Base-by-base conservation (phyloP, 768 basidiomycete species). In the Pleurotus pulmonarius region DNA sequence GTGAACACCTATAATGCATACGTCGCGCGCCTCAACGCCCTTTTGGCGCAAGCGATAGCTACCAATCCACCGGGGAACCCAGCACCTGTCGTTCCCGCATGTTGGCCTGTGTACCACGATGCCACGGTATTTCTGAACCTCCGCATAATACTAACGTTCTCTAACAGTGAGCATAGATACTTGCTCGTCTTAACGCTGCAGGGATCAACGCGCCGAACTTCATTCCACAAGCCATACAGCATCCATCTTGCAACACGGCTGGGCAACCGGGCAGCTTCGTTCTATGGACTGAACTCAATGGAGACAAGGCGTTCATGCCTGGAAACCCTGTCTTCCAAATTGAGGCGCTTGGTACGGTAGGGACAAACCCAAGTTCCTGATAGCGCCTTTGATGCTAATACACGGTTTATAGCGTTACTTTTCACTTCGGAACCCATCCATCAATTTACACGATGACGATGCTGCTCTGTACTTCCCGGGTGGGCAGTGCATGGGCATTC, bases 21-120 rank as follows among this genome's bases (percentile, higher is more conserved):
- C 26, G n/a, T 20, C 6, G 20, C 11, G 13, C 48, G 34, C 8
- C 20, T 49, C 25, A 49, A 49, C 34, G 48, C 13, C 13, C 15
- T 49, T n/a, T 15, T 49, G 48, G 20, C 20, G n/a, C 20, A 49
- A 2, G 20, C n/a, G 4, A 25, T 26, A 4, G 26, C 26, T n/a
- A 49, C 20, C 22, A 49, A 49, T 20, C 48, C 48, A 15, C 48
- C 48, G 13, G 48, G 48, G 5, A 49, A 49, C 26, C 48, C 48
- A 9, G 15, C 26, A 1, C 48, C 48, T 5, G 26, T 26, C n/a
- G 48, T 49, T 1, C 48, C 48, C 13, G 20, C 20, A 15, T 49
- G 48, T 34, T 49, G 48, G 48, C 48, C 48, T 4, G 48, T 49
- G 1, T 49, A 49, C 15, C 48, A 49, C 6, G 48, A 49, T 15